Percentiles rank a stretch among this genome's conserved stretches.
Conservation (phyloP, 1,284 basidiomycete species). For the Boletus mariae region DNA sequence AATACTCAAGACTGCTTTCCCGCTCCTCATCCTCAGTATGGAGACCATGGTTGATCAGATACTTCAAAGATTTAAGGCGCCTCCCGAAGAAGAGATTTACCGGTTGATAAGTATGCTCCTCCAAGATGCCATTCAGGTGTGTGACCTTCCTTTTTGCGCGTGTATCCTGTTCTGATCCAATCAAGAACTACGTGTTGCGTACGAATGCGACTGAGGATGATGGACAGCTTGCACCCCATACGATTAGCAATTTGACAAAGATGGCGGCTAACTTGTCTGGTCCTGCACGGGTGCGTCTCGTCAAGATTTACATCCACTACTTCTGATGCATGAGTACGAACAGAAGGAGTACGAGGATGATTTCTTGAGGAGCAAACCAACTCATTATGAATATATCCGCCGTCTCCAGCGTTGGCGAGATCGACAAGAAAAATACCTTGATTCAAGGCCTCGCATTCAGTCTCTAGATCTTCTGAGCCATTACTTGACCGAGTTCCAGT, state of each 20-base stretch:
- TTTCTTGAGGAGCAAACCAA: constrained; percentile 81
- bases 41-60: constrained; percentile 99
- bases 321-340: constrained; percentile 10
- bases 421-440: constrained; percentile 83
- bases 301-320: not conserved
- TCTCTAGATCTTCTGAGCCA: constrained; percentile 90
- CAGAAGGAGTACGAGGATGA: constrained; percentile 91
- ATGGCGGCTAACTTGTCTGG: constrained; percentile 71
- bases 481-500: constrained; percentile 97
- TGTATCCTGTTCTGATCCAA: constrained; percentile 5
- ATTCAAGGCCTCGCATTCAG: constrained; percentile 79
- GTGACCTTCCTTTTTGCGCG: constrained; percentile 7
- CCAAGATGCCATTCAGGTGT: constrained; percentile 68
- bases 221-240: constrained; percentile 61
- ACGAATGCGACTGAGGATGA: constrained; percentile 73
- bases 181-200: constrained; percentile 68
- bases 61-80: constrained; percentile 85
- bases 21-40: constrained; percentile 90
- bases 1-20: constrained; percentile 95
- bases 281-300: constrained; percentile 56
- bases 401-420: constrained; percentile 93
- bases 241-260: constrained; percentile 62
- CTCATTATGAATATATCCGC: constrained; percentile 85
- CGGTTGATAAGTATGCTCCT: constrained; percentile 84
- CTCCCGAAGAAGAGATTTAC: constrained; percentile 93